A percentile compares a stretch with the other conserved stretches of the same genome.
Conservation (phyloP, 495 filamentous ascomycete species). For the Pyrenula massariospora region DNA sequence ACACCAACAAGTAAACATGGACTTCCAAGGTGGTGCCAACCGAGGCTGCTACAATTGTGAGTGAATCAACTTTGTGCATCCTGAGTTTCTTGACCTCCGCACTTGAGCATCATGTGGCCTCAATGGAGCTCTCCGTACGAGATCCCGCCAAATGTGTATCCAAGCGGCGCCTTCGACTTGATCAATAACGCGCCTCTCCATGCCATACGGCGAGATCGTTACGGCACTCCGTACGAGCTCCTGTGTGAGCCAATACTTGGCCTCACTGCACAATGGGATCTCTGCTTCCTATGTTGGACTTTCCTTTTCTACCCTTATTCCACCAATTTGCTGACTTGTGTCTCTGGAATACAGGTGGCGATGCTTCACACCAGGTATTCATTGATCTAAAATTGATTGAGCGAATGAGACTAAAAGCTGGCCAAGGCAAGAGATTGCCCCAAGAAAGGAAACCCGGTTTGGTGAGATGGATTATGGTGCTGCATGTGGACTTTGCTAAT, state of each 20-base stretch:
- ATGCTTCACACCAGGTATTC: slow-evolving; percentile 58
- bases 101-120: background rate
- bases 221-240: slow-evolving; percentile 2
- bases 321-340: background rate
- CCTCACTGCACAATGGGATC: no score
- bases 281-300: slow-evolving; percentile 3
- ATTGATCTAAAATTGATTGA: background rate
- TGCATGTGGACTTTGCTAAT: slow-evolving; percentile 13
- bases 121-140: background rate
- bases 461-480: slow-evolving; percentile 37
- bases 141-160: background rate
- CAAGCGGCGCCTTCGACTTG: no score
- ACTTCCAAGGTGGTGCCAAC: slow-evolving; percentile 33
- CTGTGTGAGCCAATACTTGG: no score
- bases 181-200: background rate
- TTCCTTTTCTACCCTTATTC: background rate
- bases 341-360: slow-evolving; percentile 47
- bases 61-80: slow-evolving; percentile 21
- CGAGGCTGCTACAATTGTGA: slow-evolving; percentile 76
- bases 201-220: background rate
- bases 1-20: slow-evolving; percentile 25
- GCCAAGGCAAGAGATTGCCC: slow-evolving; percentile 89
- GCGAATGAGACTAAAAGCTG: background rate
- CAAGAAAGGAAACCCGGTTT: slow-evolving; percentile 83
- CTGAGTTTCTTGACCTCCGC: slow-evolving; percentile 3